These are phyloP conservation scores for Schwanniomyces vanrijiae DNA, from an alignment of 805 yeast species.

Conservation along the genomic window DNA sequence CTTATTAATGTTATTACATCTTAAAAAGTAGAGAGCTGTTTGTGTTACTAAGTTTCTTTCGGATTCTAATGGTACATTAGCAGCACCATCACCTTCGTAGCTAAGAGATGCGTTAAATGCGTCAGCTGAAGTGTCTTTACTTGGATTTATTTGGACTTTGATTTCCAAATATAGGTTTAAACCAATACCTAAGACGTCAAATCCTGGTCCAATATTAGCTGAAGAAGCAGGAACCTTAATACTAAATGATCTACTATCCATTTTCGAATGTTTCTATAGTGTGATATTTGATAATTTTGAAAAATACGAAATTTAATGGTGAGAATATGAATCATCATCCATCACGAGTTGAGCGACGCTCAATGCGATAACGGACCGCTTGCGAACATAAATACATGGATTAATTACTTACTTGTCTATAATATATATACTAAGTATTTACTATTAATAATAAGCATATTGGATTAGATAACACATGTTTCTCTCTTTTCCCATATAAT, in stretches of 20 bases:
- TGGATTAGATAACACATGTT: constrained; percentile 27
- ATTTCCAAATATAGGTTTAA: constrained; percentile 72
- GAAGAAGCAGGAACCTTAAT: constrained; percentile 93
- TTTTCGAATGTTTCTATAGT: background rate
- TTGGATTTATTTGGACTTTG: constrained; percentile 62
- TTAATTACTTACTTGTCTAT: background rate
- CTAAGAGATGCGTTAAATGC: constrained; percentile 67
- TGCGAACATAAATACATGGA: background rate
- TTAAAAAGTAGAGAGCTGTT: constrained; percentile 86
- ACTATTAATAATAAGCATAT: background rate
- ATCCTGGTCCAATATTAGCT: constrained; percentile 98
- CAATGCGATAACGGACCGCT: background rate
- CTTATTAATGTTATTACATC: constrained; percentile 71
- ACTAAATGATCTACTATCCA: constrained; percentile 43
- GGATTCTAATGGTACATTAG: constrained; percentile 72
- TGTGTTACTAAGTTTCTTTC: constrained; percentile 86
- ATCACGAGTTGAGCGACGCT: background rate
- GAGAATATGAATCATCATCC: background rate
- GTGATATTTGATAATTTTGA: background rate
- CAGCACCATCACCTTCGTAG: constrained; percentile 82
- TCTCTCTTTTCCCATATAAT: constrained; percentile 72
- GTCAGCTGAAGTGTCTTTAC: constrained; percentile 48
- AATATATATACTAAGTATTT: background rate
- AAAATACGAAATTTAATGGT: background rate
- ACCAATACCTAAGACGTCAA: constrained; percentile 94